These are phyloP conservation scores for Acanthamoeba sp. DNA, from an alignment of 208 protist genomes.

Conservation along the genomic window DNA sequence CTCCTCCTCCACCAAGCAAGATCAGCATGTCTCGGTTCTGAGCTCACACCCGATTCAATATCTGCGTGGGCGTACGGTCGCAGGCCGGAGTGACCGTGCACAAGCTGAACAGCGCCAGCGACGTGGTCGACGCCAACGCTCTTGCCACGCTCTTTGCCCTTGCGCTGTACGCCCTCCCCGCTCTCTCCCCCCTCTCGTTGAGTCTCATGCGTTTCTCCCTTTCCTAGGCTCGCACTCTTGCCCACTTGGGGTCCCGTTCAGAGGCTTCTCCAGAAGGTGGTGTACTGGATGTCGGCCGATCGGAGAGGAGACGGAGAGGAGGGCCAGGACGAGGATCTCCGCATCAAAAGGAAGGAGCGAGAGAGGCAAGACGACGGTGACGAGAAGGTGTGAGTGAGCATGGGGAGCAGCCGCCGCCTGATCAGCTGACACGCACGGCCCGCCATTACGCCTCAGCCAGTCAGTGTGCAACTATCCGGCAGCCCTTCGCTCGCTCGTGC, in stretches of 20 bases:
- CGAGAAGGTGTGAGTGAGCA: background rate
- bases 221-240: background rate
- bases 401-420: too few species aligned
- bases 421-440: too few species aligned
- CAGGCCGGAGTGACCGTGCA: slow-evolving; percentile 29
- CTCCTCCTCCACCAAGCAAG: slow-evolving; percentile 87
- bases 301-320: background rate
- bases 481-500: too few species aligned
- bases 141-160: slow-evolving; percentile 27
- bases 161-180: background rate
- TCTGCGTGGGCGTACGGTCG: too few species aligned
- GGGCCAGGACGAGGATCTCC: background rate
- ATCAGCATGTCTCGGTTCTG: too few species aligned
- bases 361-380: slow-evolving; percentile 19
- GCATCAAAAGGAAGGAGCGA: background rate
- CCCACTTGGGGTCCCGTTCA: slow-evolving; percentile 13
- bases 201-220: background rate
- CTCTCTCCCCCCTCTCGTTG: background rate
- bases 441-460: too few species aligned
- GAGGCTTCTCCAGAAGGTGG: slow-evolving; percentile 14
- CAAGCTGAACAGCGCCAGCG: slow-evolving; percentile 21
- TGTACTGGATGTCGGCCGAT: background rate
- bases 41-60: too few species aligned
- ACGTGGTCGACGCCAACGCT: slow-evolving; percentile 2
- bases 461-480: too few species aligned